Conservation (phyloP, 192 early-diverging fungal species). For the Allomyces macrogynus region DNA sequence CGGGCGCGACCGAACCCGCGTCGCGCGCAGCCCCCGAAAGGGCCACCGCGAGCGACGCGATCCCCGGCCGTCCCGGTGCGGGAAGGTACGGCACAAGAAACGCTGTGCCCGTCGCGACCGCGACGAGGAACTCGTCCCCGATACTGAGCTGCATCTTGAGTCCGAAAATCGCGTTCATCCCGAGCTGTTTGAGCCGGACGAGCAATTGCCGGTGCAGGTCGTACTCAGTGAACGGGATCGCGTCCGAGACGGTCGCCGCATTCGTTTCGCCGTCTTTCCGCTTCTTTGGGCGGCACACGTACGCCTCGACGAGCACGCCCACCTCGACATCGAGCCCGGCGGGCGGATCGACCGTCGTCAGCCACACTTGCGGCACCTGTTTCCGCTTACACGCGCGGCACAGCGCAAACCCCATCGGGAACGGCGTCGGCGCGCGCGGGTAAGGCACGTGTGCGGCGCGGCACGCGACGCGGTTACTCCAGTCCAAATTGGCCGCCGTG, state of each 20-base stretch:
- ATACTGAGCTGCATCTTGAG: conserved; percentile 26
- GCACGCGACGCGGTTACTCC: conserved; percentile 9
- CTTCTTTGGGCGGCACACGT: conserved; percentile 31
- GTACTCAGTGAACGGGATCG: conserved; percentile 64
- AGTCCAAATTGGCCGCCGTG: conserved; percentile 46
- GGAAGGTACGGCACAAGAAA: conserved; percentile 48
- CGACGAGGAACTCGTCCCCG: conserved; percentile 33
- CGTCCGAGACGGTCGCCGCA: conserved; percentile 47
- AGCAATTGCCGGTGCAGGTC: conserved; percentile 61
- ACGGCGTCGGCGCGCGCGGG: conserved; percentile 35
- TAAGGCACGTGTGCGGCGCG: conserved; percentile 49
- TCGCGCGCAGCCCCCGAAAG: conserved; percentile 14
- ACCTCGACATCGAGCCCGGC: conserved; percentile 44
- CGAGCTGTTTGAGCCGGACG: conserved; percentile 56
- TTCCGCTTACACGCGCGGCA: conserved; percentile 49
- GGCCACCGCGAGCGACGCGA: conserved; percentile 38
- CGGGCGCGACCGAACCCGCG: conserved; percentile 1
- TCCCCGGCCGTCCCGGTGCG: conserved; percentile 42
- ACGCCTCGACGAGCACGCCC: conserved; percentile 48
- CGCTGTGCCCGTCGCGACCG: conserved; percentile 51
- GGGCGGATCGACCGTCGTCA: conserved; percentile 54
- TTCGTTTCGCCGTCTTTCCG: conserved; percentile 39
- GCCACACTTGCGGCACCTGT: conserved; percentile 51
- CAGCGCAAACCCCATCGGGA: conserved; percentile 43
- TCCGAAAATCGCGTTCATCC: conserved; percentile 58